Evolutionary conservation across 345 rosid species (phyloP).

Genomic region (Orychophragmus violaceus): DNA sequence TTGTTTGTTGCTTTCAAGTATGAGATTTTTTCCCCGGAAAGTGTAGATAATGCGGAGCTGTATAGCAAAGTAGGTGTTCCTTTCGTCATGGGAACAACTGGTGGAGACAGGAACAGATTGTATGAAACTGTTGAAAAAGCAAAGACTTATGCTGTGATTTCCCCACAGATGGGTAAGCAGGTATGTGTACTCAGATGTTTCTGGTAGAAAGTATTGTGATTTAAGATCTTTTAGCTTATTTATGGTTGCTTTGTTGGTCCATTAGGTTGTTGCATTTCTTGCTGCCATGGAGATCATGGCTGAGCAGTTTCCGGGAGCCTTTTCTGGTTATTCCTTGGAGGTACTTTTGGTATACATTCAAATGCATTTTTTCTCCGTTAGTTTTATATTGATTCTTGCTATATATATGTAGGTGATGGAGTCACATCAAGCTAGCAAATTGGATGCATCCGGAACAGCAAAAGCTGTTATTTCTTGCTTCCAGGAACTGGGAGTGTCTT

Average conservation of each 20-base stretch:
- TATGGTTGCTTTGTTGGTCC: conserved; percentile 20
- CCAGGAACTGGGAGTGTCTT: conserved; percentile 82
- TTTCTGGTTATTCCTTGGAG: conserved; percentile 81
- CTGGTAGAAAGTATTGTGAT: neutral
- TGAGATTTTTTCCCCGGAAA: neutral
- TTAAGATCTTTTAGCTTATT: conserved; percentile 6
- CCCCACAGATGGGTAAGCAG: conserved; percentile 99
- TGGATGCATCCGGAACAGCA: conserved; percentile 94
- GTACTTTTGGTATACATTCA: conserved; percentile 37
- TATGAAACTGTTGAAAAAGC: conserved; percentile 69
- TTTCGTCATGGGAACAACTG: conserved; percentile 96
- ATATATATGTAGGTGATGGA: conserved; percentile 66
- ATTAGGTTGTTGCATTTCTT: conserved; percentile 91
- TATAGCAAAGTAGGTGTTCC: conserved; percentile 94
- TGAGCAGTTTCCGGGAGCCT: conserved; percentile 93
- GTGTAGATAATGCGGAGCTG: conserved; percentile 68
- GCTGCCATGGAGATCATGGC: conserved; percentile 99
- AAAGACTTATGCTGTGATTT: conserved; percentile 75
- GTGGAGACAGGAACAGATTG: conserved; percentile 70
- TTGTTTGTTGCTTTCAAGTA: neutral
- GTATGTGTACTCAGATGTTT: conserved; percentile 29
- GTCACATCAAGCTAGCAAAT: conserved; percentile 87
- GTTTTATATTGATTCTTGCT: neutral
- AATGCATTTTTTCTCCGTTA: neutral
- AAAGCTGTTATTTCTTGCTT: conserved; percentile 95